Base-by-base conservation (phyloP, 2,329 filamentous ascomycete genomes). In the Pseudogymnoascus sp. region DNA sequence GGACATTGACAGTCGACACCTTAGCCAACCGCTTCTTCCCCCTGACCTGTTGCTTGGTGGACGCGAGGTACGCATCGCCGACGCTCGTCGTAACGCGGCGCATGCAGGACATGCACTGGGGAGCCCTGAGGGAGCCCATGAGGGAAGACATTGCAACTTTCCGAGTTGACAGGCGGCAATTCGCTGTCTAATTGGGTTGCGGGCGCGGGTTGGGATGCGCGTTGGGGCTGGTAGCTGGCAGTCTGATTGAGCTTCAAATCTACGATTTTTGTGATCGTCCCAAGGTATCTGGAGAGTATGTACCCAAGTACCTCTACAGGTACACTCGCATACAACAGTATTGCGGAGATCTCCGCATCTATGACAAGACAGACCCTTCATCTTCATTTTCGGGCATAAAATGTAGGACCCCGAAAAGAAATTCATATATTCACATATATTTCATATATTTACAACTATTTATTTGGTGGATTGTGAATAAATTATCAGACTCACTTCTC, bases 11-110 rank as follows among this genome's bases (percentile, higher is more conserved):
- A 60, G 71, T 73, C 21, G 71, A 68, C n/a, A 66, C 62, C 67
- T 76, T 79, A 21, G 75, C 74, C 44, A 76, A 70, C 70, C 76
- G 78, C 62, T 79, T 78, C 67, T 78, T 77, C 63, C 71, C 75
- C 61, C 79, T 74, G 60, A 75, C 68, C 59, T 73, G 71, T 68
- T 80, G 72, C 15, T 67, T 42, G 33, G 64, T 58, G 41, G 66
- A 64, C 41, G 66, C 62, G 15, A 62, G 55, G 21, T 62, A 65
- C 3, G 38, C 62, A 58, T 68, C 67, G 17, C 59, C 64, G 17
- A 69, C 65, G 63, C 64, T 66, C 17, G 63, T 61, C 39, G 66
- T 64, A 59, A 71, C 67, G 41, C 68, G 67, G 44, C 70, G 68
- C 61, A 67, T 21, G 41, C 42, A 60, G 31, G 38, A 60, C 58